A percentile compares a stretch with the other conserved stretches of the same genome.
Evolutionary conservation across 768 basidiomycete genomes (phyloP).

Genomic region (Dioszegia crocea): DNA sequence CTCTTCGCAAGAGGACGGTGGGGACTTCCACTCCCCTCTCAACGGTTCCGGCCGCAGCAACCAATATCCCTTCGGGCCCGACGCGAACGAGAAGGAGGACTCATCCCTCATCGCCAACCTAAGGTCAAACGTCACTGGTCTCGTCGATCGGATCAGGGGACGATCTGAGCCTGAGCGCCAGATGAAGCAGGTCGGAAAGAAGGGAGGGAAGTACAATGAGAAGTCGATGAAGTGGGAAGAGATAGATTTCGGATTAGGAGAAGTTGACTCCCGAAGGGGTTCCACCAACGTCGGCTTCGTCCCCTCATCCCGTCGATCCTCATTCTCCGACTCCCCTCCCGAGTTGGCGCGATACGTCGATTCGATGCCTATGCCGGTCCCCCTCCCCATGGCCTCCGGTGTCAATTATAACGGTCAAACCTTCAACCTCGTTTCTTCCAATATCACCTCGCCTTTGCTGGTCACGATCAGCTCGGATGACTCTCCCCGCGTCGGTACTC

Average conservation of each 20-base stretch:
- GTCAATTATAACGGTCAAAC: background rate
- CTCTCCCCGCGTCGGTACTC: slow-evolving; percentile 27
- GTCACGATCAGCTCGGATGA: slow-evolving; percentile 12
- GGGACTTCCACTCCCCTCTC: slow-evolving; percentile 1
- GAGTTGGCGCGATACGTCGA: background rate
- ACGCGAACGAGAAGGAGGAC: slow-evolving; percentile 40
- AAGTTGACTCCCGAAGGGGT: slow-evolving; percentile 28
- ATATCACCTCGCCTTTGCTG: background rate
- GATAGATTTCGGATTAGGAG: slow-evolving; percentile 49
- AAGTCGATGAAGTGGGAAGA: slow-evolving; percentile 48
- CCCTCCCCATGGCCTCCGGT: slow-evolving; percentile 10
- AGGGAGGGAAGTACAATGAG: slow-evolving; percentile 6
- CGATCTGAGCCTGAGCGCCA: slow-evolving; percentile 14
- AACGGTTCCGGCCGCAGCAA: slow-evolving; percentile 2
- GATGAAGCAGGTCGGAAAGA: slow-evolving; percentile 24
- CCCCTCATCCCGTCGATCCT: slow-evolving; percentile 11
- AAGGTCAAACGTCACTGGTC: slow-evolving; percentile 7
- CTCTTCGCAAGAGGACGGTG: slow-evolving; percentile 35
- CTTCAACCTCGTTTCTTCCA: background rate
- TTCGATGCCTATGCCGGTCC: slow-evolving; percentile 6
- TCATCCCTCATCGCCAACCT: slow-evolving; percentile 22
- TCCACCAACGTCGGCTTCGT: background rate
- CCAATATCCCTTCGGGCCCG: slow-evolving; percentile 32
- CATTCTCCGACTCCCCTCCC: slow-evolving; percentile 19
- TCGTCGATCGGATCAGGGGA: slow-evolving; percentile 20